Conservation (phyloP, 2,329 filamentous ascomycete species). For the Madurella mycetomatis region DNA sequence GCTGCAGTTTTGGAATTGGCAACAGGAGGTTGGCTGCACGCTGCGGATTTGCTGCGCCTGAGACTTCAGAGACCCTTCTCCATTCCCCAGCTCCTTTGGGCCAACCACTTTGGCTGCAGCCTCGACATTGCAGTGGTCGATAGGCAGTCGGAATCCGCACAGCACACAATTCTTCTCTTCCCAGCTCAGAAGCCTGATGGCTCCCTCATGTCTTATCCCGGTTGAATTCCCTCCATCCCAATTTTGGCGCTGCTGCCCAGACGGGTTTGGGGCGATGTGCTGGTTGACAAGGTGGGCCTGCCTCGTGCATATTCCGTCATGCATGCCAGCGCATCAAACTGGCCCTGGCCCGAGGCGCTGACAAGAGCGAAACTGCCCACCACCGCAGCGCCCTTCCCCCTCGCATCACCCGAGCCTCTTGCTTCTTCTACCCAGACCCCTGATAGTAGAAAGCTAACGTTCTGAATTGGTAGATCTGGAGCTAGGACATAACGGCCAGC, state of each 20-base stretch:
- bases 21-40: slow-evolving; percentile 9
- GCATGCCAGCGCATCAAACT: slow-evolving; percentile 53
- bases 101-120: slow-evolving; percentile 8
- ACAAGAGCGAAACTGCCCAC: slow-evolving; percentile 32
- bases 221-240: slow-evolving; percentile 14
- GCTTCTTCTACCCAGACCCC: slow-evolving; percentile 33
- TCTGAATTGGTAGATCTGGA: slow-evolving; percentile 38
- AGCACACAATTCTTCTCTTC: slow-evolving; percentile 2
- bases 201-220: slow-evolving; percentile 5
- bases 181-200: background rate
- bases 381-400: slow-evolving; percentile 28
- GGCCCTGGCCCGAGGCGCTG: slow-evolving; percentile 40
- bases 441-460: slow-evolving; percentile 32
- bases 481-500: slow-evolving; percentile 28
- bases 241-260: slow-evolving; percentile 22
- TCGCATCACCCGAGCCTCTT: slow-evolving; percentile 34
- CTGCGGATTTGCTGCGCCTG: slow-evolving; percentile 1
- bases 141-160: slow-evolving; percentile 6
- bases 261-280: slow-evolving; percentile 34
- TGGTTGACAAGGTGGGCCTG: slow-evolving; percentile 43
- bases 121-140: slow-evolving; percentile 8
- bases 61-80: background rate
- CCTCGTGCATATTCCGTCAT: slow-evolving; percentile 56
- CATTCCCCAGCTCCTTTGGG: background rate
- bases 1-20: slow-evolving; percentile 8